Evolutionary conservation across 495 filamentous ascomycete genomes (phyloP).

Genomic region (Lasiosphaeria miniovina): DNA sequence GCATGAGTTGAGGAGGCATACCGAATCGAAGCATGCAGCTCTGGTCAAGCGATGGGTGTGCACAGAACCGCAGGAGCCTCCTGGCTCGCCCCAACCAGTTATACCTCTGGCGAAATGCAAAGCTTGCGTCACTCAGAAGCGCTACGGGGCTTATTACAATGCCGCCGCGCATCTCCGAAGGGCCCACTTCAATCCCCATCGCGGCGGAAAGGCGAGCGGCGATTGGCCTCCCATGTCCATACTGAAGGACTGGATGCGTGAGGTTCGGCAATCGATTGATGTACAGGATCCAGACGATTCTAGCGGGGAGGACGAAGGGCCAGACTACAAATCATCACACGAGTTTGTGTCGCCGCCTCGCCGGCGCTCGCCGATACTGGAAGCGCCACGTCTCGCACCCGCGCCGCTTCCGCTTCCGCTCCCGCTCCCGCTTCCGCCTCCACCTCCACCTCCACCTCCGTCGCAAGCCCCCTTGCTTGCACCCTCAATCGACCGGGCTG

Average conservation of each 20-base stretch:
- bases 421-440: conserved; percentile 43
- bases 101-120: conserved; percentile 83
- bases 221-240: conserved; percentile 83
- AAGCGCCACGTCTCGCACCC: conserved; percentile 42
- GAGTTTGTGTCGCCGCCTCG: conserved; percentile 39
- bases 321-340: conserved; percentile 38
- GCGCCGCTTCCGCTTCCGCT: conserved; percentile 51
- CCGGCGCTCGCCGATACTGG: conserved; percentile 37
- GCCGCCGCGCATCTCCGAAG: conserved; percentile 88
- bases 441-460: conserved; percentile 52
- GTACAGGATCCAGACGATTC: conserved; percentile 47
- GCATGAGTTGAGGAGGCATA: conserved; percentile 87
- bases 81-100: conserved; percentile 51
- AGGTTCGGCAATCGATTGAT: conserved; percentile 56
- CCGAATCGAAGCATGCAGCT: conserved; percentile 72
- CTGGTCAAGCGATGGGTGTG: conserved; percentile 81
- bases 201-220: conserved; percentile 83
- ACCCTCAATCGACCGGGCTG: conserved; percentile 25
- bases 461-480: conserved; percentile 25
- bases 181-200: conserved; percentile 76
- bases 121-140: conserved; percentile 70
- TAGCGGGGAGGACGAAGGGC: conserved; percentile 44
- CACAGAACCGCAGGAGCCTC: conserved; percentile 40
- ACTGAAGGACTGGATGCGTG: conserved; percentile 81
- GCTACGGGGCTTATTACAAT: conserved; percentile 97